Base-by-base conservation (phyloP, 305 asterid genomes). In the Solanum hybrid region DNA sequence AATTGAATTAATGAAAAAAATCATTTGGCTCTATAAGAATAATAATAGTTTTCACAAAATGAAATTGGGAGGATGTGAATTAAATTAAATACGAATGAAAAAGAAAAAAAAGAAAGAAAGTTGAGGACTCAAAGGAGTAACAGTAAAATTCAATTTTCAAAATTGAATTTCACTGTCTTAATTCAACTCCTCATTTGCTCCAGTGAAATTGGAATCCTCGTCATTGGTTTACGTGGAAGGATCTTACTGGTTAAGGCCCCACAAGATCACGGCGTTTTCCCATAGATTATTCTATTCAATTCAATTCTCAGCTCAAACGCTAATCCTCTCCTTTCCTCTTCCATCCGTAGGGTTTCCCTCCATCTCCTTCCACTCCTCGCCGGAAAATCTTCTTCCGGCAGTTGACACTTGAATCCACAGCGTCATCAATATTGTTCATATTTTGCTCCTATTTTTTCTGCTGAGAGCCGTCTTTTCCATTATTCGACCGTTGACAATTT, bases 261-360 rank as follows among this genome's bases (percentile, higher is more conserved):
- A 31, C 37, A 29, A 29, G 11, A 20, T 14, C 39, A 87, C 37
- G 76, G 64, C 82, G 37, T 40, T 37, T 16, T 87, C 31, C 40
- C 74, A 34, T 61, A 37, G 24, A 36, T 71, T 16, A 28, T 87
- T 67, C 67, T 26, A 28, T 87, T 69, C 67, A 26, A 31, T 87
- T 87, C 69, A 26, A 67, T 36, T 73, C 83, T 36, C 61, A 69
- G 83, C 89, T 39, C 89, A 67, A 87, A 71, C 83, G 67, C 74
- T 29, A 87, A n/a, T 39, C 74, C 57, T 87, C 83, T 35, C 83
- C 46, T 88, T 88, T 71, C 40, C 73, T 26, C 90, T 71, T 24
- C 89, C 86, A 77, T 77, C 42, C 86, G 69, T 88, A 88, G 86
- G 86, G 89, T 88, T 88, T 51, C n/a, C 74, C 73, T 88, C 73